These are phyloP conservation scores for Naumovozyma baii DNA, from an alignment of 805 yeast species.

Conservation along the genomic window DNA sequence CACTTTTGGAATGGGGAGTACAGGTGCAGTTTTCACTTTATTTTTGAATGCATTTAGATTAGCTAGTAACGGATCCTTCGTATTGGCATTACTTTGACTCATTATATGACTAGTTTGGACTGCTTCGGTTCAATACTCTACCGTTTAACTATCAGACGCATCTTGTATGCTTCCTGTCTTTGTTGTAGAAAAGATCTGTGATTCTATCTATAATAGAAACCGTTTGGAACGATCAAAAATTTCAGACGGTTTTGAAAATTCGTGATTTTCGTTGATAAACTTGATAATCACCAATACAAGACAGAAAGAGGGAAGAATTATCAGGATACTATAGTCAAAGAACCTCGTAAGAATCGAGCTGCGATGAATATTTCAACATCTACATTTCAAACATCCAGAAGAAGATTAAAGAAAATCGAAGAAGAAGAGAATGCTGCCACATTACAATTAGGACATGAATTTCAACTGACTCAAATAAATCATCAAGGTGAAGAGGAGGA, in stretches of 20 bases:
- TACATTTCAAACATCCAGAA: slow-evolving; percentile 74
- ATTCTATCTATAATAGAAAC: too few species aligned
- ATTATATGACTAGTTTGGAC: not conserved
- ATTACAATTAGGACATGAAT: slow-evolving; percentile 86
- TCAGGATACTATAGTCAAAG: too few species aligned
- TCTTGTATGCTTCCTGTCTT: too few species aligned
- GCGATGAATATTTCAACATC: slow-evolving; percentile 83
- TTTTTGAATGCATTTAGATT: slow-evolving; percentile 58
- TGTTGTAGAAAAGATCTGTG: too few species aligned
- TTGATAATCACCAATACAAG: too few species aligned
- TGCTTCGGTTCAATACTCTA: not conserved
- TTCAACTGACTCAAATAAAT: slow-evolving; percentile 67
- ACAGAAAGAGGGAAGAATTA: not conserved
- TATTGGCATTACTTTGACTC: slow-evolving; percentile 1
- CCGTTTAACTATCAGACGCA: too few species aligned
- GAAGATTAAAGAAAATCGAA: slow-evolving; percentile 55
- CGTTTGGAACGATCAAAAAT: not conserved
- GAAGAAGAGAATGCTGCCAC: slow-evolving; percentile 90
- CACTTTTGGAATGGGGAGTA: slow-evolving; percentile 19
- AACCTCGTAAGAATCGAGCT: too few species aligned
- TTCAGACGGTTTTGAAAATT: too few species aligned
- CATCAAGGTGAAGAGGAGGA: slow-evolving; percentile 72
- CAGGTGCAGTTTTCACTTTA: slow-evolving; percentile 49
- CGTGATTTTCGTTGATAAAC: too few species aligned
- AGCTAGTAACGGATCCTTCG: slow-evolving; percentile 37